Conservation (phyloP, 164 flowering plant genomes). For the Vitis riparia region DNA sequence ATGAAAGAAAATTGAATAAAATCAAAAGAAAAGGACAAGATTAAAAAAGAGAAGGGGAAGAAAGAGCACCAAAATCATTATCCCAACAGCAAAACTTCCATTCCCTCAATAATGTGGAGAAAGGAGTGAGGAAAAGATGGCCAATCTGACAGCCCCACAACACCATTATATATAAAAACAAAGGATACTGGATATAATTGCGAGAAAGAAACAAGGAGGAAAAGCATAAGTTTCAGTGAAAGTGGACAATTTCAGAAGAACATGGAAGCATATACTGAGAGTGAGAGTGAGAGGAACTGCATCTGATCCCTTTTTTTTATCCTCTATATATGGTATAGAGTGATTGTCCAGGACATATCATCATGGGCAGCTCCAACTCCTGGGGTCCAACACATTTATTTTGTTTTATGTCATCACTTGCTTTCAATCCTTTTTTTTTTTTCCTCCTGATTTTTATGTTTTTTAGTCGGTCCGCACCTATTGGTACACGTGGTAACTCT, state of each 20-base stretch:
- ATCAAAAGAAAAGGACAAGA: too few species aligned
- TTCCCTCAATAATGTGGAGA: conserved; percentile 25
- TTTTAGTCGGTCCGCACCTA: too few species aligned
- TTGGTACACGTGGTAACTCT: too few species aligned
- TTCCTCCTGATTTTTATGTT: too few species aligned
- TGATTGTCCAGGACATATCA: conserved; percentile 25
- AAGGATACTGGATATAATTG: not conserved
- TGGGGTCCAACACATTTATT: conserved; percentile 11
- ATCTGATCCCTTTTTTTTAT: conserved; percentile 19
- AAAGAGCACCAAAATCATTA: conserved; percentile 20
- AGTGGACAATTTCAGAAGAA: conserved; percentile 24
- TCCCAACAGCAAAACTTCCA: conserved; percentile 27
- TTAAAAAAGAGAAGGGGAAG: conserved; percentile 7
- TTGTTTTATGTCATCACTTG: conserved; percentile 3
- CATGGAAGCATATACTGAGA: conserved; percentile 27
- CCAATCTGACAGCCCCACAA: conserved; percentile 53
- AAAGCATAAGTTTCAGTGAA: conserved; percentile 35
- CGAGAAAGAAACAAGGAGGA: not conserved
- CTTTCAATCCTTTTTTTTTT: not conserved
- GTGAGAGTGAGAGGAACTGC: conserved; percentile 7
- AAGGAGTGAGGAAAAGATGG: conserved; percentile 38
- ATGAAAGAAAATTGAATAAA: conserved; percentile 1
- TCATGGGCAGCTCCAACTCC: conserved; percentile 41
- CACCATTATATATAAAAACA: conserved; percentile 9
- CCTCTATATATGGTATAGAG: conserved; percentile 14